phyloP scores from a whole-genome alignment of 192 early-diverging fungal genomes.

The Paraglomus brasilianum region DNA sequence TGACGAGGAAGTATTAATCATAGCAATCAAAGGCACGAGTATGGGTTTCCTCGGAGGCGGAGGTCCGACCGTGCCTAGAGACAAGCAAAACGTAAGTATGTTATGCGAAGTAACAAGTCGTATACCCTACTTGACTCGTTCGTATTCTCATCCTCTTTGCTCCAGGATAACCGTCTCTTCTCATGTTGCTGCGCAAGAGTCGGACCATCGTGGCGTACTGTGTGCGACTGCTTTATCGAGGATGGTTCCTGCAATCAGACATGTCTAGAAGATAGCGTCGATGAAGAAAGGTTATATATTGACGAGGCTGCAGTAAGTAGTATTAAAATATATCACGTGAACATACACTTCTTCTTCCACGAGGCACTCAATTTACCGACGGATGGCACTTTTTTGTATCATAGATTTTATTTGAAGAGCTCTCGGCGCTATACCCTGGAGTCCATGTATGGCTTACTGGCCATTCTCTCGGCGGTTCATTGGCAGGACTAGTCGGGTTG shows the following conservation, averaged over 20 bases:
- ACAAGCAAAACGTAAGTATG: conserved; percentile 67
- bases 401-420: conserved; percentile 66
- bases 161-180: conserved; percentile 88
- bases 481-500: conserved; percentile 73
- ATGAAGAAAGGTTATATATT: conserved; percentile 67
- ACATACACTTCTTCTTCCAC: background rate
- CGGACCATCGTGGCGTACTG: conserved; percentile 73
- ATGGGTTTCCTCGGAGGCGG: conserved; percentile 62
- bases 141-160: background rate
- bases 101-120: background rate
- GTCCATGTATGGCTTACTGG: conserved; percentile 79
- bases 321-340: background rate
- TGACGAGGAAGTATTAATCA: conserved; percentile 65
- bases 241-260: conserved; percentile 56
- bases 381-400: conserved; percentile 11
- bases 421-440: conserved; percentile 63
- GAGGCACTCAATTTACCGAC: background rate
- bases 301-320: conserved; percentile 55
- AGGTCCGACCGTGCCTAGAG: conserved; percentile 68
- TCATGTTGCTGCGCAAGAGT: conserved; percentile 95
- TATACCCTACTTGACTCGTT: background rate
- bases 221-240: conserved; percentile 79
- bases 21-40: conserved; percentile 87
- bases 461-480: conserved; percentile 80
- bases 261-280: conserved; percentile 62